A percentile compares a stretch with the other conserved stretches of the same genome.
Evolutionary conservation across 2,329 filamentous ascomycete genomes (phyloP).

Genomic region (Aspergillus arachidicola): DNA sequence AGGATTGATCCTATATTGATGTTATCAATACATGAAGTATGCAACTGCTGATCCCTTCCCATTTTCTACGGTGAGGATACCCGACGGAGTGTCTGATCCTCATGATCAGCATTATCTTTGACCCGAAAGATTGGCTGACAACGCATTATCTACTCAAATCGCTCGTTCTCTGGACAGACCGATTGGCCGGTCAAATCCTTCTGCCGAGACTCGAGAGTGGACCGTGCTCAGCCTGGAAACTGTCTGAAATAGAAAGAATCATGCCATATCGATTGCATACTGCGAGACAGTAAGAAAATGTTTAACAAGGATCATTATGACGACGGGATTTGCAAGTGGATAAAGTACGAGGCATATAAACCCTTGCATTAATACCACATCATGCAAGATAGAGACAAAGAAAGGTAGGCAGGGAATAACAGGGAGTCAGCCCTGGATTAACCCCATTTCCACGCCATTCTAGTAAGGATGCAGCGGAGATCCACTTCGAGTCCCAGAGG

Average conservation of each 20-base stretch:
- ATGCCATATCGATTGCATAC: not conserved
- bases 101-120: not conserved
- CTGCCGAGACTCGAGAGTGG: constrained; percentile 1
- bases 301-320: too few species aligned
- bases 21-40: not conserved
- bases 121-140: not conserved
- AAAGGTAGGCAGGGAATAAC: not conserved
- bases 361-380: not conserved
- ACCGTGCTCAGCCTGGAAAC: constrained; percentile 4
- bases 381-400: not conserved
- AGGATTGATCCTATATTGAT: not conserved
- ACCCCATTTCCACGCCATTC: not conserved
- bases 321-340: not conserved
- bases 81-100: not conserved
- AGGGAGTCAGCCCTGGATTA: not conserved
- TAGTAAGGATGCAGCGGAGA: not conserved
- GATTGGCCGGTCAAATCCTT: not conserved
- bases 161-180: not conserved
- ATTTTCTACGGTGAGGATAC: not conserved
- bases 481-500: not conserved
- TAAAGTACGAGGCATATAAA: not conserved
- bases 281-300: not conserved
- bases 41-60: not conserved
- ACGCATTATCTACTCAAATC: not conserved
- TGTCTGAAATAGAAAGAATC: not conserved